These are phyloP conservation scores for Saccharomycopsis capsularis DNA, from an alignment of 805 yeast genomes.

Conservation along the genomic window DNA sequence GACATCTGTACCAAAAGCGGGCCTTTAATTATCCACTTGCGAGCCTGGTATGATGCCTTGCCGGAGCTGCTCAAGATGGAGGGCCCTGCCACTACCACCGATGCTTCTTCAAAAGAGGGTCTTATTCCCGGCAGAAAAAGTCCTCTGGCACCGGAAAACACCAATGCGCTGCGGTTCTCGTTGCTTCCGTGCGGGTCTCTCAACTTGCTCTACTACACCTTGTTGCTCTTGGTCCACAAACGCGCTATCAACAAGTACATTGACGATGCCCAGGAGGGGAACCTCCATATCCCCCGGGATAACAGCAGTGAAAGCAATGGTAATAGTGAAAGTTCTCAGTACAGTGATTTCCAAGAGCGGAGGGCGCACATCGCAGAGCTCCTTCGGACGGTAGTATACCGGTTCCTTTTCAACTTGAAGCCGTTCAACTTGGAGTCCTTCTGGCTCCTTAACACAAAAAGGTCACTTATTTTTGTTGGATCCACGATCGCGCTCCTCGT, in stretches of 20 bases:
- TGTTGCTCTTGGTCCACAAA: conserved; percentile 25
- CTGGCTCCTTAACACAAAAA: conserved; percentile 22
- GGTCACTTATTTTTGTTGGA: conserved; percentile 25
- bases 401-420: conserved; percentile 23
- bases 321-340: not conserved
- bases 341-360: conserved; percentile 10
- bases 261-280: conserved; percentile 19
- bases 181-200: conserved; percentile 23
- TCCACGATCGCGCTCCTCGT: conserved; percentile 20
- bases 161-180: conserved; percentile 7
- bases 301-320: not conserved
- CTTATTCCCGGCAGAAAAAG: not conserved
- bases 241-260: conserved; percentile 24
- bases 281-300: not conserved
- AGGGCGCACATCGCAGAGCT: conserved; percentile 21
- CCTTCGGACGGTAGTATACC: conserved; percentile 21
- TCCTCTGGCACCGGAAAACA: no score
- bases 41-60: conserved; percentile 24
- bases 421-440: conserved; percentile 23
- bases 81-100: not conserved
- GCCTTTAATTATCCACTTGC: conserved; percentile 21
- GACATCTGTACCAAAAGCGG: conserved; percentile 21
- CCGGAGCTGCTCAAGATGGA: conserved; percentile 19
- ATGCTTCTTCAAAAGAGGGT: not conserved
- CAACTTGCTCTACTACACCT: conserved; percentile 24